Conservation (phyloP, 192 early-diverging fungal species). For the Entophlyctis helioformis region DNA sequence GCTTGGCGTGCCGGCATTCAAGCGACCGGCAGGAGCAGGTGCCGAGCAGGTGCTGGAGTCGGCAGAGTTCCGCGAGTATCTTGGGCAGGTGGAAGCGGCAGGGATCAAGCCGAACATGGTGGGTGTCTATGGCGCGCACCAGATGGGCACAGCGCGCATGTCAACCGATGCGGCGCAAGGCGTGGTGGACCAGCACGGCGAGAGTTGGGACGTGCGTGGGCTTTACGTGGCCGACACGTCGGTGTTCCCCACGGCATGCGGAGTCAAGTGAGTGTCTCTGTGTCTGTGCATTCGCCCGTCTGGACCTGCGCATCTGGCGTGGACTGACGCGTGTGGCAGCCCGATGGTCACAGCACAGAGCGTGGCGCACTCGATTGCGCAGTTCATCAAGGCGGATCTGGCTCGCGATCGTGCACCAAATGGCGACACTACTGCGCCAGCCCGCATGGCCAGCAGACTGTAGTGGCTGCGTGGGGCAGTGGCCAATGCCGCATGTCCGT, state of each 20-base stretch:
- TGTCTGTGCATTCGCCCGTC: too few relatives aligned
- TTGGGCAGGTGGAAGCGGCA: conserved; percentile 13
- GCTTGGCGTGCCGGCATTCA: conserved; percentile 17
- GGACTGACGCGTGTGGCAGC: too few relatives aligned
- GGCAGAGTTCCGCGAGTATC: conserved; percentile 15
- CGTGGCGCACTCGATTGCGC: too few relatives aligned
- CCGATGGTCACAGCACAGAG: too few relatives aligned
- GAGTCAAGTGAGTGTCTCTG: conserved; percentile 42
- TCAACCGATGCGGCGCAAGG: conserved; percentile 34
- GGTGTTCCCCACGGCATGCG: conserved; percentile 61
- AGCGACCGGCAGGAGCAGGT: background rate
- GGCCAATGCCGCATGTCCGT: too few relatives aligned
- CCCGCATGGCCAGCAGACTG: too few relatives aligned
- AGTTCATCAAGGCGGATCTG: too few relatives aligned
- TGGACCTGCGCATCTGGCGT: too few relatives aligned
- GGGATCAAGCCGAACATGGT: conserved; percentile 14
- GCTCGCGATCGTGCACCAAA: too few relatives aligned
- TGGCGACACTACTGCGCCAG: too few relatives aligned
- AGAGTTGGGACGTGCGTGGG: conserved; percentile 60
- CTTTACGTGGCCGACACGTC: too few relatives aligned
- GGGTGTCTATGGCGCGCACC: conserved; percentile 45
- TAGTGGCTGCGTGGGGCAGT: too few relatives aligned
- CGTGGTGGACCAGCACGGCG: conserved; percentile 53
- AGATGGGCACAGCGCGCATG: conserved; percentile 54
- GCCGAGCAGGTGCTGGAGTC: background rate